Conservation (phyloP, 1,284 basidiomycete species). For the Pisolithus thermaeus region DNA sequence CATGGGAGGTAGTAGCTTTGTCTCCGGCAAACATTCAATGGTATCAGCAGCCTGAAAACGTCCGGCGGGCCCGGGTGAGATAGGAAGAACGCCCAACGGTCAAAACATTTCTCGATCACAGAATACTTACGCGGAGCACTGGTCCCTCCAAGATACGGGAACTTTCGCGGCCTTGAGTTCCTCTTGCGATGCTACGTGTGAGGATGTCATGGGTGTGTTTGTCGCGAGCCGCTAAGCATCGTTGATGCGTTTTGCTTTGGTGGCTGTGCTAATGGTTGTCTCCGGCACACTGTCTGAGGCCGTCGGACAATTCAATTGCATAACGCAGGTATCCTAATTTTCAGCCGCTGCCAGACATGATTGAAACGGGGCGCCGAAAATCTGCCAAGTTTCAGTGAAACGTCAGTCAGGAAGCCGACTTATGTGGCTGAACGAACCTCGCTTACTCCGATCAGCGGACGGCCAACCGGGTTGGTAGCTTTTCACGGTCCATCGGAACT, state of each 20-base stretch:
- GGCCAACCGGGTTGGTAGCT: too few relatives aligned
- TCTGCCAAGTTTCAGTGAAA: too few relatives aligned
- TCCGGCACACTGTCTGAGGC: too few relatives aligned
- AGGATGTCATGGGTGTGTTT: conserved; percentile 48
- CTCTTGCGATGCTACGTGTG: conserved; percentile 76
- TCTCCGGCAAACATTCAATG: conserved; percentile 77
- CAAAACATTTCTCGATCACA: background rate
- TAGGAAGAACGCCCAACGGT: too few relatives aligned
- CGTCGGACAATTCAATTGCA: background rate
- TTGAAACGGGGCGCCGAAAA: too few relatives aligned
- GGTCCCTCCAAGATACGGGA: conserved; percentile 83
- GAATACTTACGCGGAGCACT: conserved; percentile 80
- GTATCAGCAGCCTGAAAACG: conserved; percentile 67
- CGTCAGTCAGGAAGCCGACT: too few relatives aligned
- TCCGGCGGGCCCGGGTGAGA: background rate
- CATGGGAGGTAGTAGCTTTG: conserved; percentile 71
- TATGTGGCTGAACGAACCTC: too few relatives aligned
- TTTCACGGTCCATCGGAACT: too few relatives aligned
- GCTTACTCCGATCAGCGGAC: too few relatives aligned
- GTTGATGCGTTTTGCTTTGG: background rate
- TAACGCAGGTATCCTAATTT: too few relatives aligned
- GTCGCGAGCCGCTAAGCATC: conserved; percentile 1
- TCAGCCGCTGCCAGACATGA: too few relatives aligned
- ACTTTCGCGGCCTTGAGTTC: conserved; percentile 75
- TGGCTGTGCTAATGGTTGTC: background rate